Percentiles rank a stretch among this genome's conserved stretches.
phyloP scores from a whole-genome alignment of 179 eudicot genomes.

The Actinidia arguta region DNA sequence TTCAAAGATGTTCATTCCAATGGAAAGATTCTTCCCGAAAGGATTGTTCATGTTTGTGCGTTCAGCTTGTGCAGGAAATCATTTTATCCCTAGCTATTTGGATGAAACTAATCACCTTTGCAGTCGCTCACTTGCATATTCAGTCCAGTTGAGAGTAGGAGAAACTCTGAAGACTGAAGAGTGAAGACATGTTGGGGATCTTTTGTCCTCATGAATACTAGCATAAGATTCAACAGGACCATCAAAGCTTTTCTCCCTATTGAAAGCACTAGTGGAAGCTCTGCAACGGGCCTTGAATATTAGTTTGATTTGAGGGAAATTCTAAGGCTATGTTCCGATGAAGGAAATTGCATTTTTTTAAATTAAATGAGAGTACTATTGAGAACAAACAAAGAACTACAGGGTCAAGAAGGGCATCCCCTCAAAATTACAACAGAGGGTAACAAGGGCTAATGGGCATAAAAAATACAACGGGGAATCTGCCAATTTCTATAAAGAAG shows the following conservation, averaged over 20 bases:
- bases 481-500: no score
- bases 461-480: no score
- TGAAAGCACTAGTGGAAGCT: neutral
- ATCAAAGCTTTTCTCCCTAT: neutral
- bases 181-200: neutral
- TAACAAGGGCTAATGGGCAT: no score
- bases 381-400: no score
- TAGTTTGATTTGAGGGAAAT: neutral
- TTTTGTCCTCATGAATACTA: neutral
- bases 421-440: no score
- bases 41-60: neutral
- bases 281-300: neutral
- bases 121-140: neutral
- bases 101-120: neutral
- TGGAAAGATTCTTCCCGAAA: neutral
- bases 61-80: neutral
- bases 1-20: neutral
- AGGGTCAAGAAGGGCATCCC: no score
- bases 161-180: neutral
- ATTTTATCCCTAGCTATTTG: neutral
- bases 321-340: neutral
- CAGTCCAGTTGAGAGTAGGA: neutral
- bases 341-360: no score
- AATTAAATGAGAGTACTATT: no score
- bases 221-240: neutral